Percentiles rank a stretch among this genome's conserved stretches.
Evolutionary conservation across 768 basidiomycete genomes (phyloP).

Genomic region (Leccinum broughii): DNA sequence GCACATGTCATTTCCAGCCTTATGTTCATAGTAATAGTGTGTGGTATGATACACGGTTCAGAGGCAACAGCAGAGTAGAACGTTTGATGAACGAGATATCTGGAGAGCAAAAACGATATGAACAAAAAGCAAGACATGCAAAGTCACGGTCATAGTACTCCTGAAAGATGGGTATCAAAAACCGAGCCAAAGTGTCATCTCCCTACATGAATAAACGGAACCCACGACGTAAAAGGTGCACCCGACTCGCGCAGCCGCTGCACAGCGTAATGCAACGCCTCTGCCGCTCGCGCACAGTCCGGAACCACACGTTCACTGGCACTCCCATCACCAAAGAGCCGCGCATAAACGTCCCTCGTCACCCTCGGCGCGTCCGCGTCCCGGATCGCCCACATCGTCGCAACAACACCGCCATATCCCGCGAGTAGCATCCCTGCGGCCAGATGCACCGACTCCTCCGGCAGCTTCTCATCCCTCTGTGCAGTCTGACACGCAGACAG

Average conservation of each 20-base stretch:
- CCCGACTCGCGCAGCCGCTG: not conserved
- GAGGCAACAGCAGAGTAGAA: not conserved
- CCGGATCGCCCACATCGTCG: not conserved
- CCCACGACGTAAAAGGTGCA: not conserved
- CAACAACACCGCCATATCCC: not conserved
- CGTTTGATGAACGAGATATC: not conserved
- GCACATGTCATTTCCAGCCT: too few species aligned
- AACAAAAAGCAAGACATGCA: not conserved
- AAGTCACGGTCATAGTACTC: not conserved
- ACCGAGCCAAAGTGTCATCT: not conserved
- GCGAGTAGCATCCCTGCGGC: not conserved
- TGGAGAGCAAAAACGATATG: not conserved
- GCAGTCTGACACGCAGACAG: not conserved
- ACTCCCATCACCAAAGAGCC: not conserved
- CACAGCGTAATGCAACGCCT: not conserved
- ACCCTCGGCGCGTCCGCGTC: not conserved
- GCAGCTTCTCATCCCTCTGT: not conserved
- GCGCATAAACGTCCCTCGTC: not conserved
- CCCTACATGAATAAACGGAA: not conserved
- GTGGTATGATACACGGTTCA: not conserved
- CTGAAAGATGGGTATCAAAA: too few species aligned
- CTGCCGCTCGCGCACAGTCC: not conserved
- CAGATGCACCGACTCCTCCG: not conserved
- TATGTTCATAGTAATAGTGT: not conserved
- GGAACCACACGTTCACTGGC: not conserved